A percentile compares a stretch with the other conserved stretches of the same genome.
Evolutionary conservation across 2,329 filamentous ascomycete genomes (phyloP).

Genomic region (Colletotrichum godetiae): DNA sequence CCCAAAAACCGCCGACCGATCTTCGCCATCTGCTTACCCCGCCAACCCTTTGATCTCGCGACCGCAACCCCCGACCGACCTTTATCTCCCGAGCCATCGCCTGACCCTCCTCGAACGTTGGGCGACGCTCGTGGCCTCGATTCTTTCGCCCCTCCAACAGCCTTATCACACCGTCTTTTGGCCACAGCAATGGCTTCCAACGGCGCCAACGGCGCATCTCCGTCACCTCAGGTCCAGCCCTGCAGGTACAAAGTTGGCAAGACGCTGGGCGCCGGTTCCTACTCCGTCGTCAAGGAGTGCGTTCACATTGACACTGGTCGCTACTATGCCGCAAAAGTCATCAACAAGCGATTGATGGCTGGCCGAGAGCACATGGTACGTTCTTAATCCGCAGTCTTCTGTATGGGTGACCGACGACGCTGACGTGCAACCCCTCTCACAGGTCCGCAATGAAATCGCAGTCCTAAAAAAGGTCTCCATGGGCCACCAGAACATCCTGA

Average conservation of each 20-base stretch:
- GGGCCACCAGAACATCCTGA: conserved; percentile 98
- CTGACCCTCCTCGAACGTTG: conserved; percentile 17
- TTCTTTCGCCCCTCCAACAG: not conserved
- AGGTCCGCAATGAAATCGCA: conserved; percentile 98
- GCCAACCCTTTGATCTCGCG: conserved; percentile 20
- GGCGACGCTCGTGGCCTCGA: conserved; percentile 9
- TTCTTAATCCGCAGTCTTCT: conserved; percentile 22
- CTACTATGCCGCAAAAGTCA: conserved; percentile 99
- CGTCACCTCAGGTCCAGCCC: conserved; percentile 80
- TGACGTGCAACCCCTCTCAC: not conserved
- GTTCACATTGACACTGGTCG: conserved; percentile 97
- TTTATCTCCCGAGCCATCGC: not conserved
- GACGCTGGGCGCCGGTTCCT: conserved; percentile 94
- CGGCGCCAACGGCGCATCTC: conserved; percentile 36
- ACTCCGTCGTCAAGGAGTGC: conserved; percentile 98
- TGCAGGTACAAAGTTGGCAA: conserved; percentile 99
- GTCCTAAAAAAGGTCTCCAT: conserved; percentile 98
- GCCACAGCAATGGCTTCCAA: conserved; percentile 34
- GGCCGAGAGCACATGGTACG: conserved; percentile 96
- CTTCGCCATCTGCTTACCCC: conserved; percentile 25
- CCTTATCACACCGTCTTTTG: not conserved
- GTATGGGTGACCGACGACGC: conserved; percentile 1
- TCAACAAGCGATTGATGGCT: conserved; percentile 98
- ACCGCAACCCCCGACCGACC: conserved; percentile 8
- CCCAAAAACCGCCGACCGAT: conserved; percentile 9